Evolutionary conservation across 805 yeast genomes (phyloP).

Genomic region (Ogataea pini): DNA sequence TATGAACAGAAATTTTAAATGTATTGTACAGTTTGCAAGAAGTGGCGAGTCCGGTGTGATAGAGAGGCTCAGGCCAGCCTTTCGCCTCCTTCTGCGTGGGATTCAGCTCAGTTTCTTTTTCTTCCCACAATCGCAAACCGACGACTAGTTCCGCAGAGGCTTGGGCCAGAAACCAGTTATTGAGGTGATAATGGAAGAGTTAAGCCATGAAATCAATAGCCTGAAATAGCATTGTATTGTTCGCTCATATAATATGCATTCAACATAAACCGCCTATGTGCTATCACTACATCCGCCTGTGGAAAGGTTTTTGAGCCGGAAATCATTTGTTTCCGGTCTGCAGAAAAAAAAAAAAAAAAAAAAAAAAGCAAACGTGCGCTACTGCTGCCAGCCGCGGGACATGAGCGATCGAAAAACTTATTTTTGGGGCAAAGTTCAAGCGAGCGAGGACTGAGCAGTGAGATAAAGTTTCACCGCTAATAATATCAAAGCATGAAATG

Average conservation of each 20-base stretch:
- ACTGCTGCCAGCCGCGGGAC: constrained; percentile 1
- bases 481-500: background rate
- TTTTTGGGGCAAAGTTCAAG: background rate
- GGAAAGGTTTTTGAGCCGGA: background rate
- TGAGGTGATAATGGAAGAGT: background rate
- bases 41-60: background rate
- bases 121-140: constrained; percentile 9
- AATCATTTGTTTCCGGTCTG: background rate
- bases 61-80: background rate
- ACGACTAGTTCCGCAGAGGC: background rate
- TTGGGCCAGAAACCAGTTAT: background rate
- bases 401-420: background rate
- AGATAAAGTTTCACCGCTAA: background rate
- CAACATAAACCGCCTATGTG: background rate
- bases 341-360: background rate
- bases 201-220: background rate
- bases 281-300: background rate
- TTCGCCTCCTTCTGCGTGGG: background rate
- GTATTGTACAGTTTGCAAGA: background rate
- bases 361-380: background rate
- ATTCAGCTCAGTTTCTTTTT: constrained; percentile 1
- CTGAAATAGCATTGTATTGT: background rate
- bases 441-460: background rate
- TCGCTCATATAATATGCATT: background rate
- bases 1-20: background rate